Evolutionary conservation across 441 rosid genomes (phyloP).

Genomic region (Pelargonium fulgidum): DNA sequence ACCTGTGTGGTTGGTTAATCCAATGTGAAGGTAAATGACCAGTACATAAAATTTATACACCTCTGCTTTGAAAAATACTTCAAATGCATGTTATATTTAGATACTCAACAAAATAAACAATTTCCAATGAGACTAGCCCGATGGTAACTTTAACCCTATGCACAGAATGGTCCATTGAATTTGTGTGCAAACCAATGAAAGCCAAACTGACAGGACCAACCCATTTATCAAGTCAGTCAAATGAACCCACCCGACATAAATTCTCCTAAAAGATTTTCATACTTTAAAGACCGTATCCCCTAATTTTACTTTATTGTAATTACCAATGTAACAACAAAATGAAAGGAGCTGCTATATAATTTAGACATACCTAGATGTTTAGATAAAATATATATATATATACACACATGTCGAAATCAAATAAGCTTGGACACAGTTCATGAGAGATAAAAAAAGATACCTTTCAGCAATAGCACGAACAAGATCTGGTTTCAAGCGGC

Average conservation of each 20-base stretch:
- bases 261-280: background rate
- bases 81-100: background rate
- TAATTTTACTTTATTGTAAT: too few species aligned
- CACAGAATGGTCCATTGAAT: background rate
- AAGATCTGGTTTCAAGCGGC: conserved; percentile 72
- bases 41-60: background rate
- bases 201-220: too few species aligned
- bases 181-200: background rate
- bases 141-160: background rate
- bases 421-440: background rate
- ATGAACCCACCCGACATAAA: background rate
- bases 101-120: background rate
- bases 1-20: background rate
- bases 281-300: background rate
- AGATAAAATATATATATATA: background rate
- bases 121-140: background rate
- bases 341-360: background rate
- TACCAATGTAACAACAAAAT: background rate
- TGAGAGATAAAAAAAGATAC: conserved; percentile 25
- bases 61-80: background rate
- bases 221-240: background rate
- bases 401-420: background rate
- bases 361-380: background rate
- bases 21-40: too few species aligned
- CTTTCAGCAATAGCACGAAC: conserved; percentile 53